Base-by-base conservation (phyloP, 495 filamentous ascomycete species). In the Thermothielavioides terrestris region DNA sequence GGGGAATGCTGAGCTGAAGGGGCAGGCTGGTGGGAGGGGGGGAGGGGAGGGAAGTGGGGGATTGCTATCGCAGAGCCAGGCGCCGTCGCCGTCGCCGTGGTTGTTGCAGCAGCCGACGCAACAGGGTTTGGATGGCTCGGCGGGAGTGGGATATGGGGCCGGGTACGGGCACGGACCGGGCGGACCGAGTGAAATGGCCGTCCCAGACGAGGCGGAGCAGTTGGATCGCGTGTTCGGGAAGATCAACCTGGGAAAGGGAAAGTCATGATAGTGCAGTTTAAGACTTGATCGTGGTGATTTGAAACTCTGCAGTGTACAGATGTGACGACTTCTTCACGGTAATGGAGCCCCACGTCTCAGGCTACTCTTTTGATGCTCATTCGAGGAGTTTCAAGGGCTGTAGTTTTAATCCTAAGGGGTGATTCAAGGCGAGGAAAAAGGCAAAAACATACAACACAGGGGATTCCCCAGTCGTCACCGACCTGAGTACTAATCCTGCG, bases 211-310 rank as follows among this genome's bases (percentile, higher is more conserved):
- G 53, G 91, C 88, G 4, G 86, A 83, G 54, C 86, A 94, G 67
- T 63, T 98, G 54, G 91, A 98, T 73, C 70, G 88, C 52, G 89
- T 83, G 36, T 97, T 96, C 78, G 90, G 91, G 1, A 78, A 77
- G 23, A 65, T 89, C 64, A 74, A 65, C 14, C 46, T 64, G 20
- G 36, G 49, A 20, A 42, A 20, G 20, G 36, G 49, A 20, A 42
- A 20, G 17, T 52, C 43, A 39, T 41, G 41, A 40, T n/a, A 30
- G 28, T 27, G 3, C 7, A 18, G 23, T 1, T 3, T 18, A 10
- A 7, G 11, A 14, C 11, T 6, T 12, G 31, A 14, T 34, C 31
- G 11, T 4, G 31, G 31, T 14, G 31, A 6, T 11, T 11, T 30
- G 11, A 30, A 6, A 5, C 11, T 30, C 27, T 5, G 11, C 11